A percentile compares a stretch with the other conserved stretches of the same genome.
phyloP scores from a whole-genome alignment of 2,329 filamentous ascomycete genomes.

The Ceratocystiopsis brevicomis region DNA sequence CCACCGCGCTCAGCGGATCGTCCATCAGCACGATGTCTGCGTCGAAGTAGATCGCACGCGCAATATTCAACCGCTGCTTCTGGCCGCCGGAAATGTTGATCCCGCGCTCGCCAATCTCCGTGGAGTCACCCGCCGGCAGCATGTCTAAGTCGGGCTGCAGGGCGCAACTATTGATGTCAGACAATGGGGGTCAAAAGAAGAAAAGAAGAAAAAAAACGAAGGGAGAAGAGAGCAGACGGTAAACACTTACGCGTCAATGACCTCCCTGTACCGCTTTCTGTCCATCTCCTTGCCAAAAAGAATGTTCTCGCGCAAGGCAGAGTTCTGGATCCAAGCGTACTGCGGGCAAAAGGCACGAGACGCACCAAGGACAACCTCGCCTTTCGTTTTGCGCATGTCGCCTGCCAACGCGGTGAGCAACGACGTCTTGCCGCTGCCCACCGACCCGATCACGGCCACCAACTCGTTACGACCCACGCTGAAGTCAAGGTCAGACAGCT shows the following conservation, averaged over 20 bases:
- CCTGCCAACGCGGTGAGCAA: conserved; percentile 76
- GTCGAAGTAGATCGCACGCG: conserved; percentile 56
- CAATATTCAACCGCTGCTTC: conserved; percentile 89
- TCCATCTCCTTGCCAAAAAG: conserved; percentile 69
- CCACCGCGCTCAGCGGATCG: conserved; percentile 49
- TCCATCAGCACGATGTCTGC: conserved; percentile 51
- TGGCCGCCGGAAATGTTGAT: conserved; percentile 93
- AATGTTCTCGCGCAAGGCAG: conserved; percentile 74
- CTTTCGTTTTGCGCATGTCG: conserved; percentile 73
- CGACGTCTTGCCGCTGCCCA: conserved; percentile 80
- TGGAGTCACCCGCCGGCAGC: conserved; percentile 73
- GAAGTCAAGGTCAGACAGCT: conserved; percentile 49
- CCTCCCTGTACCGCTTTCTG: conserved; percentile 59
- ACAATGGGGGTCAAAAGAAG: not conserved
- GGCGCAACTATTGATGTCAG: conserved; percentile 42
- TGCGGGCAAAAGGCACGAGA: conserved; percentile 83
- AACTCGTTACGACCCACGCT: conserved; percentile 56
- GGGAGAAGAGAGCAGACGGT: not conserved
- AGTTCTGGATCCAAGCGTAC: conserved; percentile 95
- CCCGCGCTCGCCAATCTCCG: conserved; percentile 86
- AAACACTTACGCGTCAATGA: conserved; percentile 50
- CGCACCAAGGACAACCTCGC: conserved; percentile 57
- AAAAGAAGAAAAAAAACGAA: not conserved
- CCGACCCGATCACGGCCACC: conserved; percentile 70
- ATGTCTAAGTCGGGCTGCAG: conserved; percentile 75